A percentile compares a stretch with the other conserved stretches of the same genome.
phyloP scores from a whole-genome alignment of 1,139 yeast genomes.

The Debaryomyces udenii region DNA sequence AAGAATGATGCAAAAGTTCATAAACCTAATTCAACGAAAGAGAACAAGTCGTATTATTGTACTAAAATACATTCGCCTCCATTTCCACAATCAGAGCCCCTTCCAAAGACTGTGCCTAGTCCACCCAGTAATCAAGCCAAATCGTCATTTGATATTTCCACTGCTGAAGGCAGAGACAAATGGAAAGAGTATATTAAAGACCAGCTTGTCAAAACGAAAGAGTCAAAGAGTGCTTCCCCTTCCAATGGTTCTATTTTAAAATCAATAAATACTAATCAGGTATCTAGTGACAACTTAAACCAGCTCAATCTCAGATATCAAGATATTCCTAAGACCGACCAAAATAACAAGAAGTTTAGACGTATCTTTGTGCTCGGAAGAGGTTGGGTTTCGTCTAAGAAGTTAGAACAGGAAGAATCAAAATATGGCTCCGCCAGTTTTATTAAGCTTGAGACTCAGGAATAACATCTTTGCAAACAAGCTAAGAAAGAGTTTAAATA shows the following conservation, averaged over 20 bases:
- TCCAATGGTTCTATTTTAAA: conserved; percentile 2
- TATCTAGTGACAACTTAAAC: neutral
- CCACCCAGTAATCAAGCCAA: neutral
- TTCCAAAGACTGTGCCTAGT: neutral
- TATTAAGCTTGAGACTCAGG: conserved; percentile 8
- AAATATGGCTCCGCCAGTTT: conserved; percentile 18
- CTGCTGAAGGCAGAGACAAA: conserved; percentile 27
- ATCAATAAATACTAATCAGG: conserved; percentile 5
- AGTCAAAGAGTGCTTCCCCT: neutral
- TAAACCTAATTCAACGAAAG: neutral
- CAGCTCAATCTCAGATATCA: conserved; percentile 17
- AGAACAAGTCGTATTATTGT: neutral
- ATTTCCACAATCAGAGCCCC: neutral
- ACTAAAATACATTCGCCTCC: neutral
- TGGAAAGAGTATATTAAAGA: conserved; percentile 26
- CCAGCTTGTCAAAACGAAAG: conserved; percentile 7
- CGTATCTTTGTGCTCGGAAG: conserved; percentile 53
- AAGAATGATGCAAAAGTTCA: neutral
- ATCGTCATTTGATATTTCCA: conserved; percentile 28
- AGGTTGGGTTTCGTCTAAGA: conserved; percentile 50
- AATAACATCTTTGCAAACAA: conserved; percentile 5
- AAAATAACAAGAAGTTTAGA: conserved; percentile 40
- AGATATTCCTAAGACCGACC: conserved; percentile 25
- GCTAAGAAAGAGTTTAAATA: too few relatives aligned
- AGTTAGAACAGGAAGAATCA: conserved; percentile 33